These are phyloP conservation scores for Termitomyces sp. DNA, from an alignment of 768 basidiomycete genomes.

Conservation along the genomic window DNA sequence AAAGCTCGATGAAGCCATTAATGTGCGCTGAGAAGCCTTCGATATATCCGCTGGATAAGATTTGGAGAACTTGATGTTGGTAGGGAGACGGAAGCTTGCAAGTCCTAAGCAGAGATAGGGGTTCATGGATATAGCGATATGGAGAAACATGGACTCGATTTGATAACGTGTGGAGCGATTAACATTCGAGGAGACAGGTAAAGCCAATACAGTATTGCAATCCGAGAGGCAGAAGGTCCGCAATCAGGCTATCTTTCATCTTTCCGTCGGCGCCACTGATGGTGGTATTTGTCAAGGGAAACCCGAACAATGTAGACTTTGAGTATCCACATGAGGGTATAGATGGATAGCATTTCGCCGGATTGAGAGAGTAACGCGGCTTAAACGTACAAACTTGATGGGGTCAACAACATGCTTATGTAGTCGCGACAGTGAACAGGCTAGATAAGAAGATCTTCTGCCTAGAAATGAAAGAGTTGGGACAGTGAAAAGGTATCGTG, in stretches of 20 bases:
- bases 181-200: neutral
- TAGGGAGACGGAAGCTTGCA: neutral
- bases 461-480: neutral
- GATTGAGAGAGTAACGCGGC: neutral
- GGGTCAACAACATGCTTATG: neutral
- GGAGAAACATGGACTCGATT: neutral
- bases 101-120: neutral
- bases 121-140: neutral
- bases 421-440: neutral
- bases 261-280: neutral
- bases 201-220: neutral
- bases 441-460: neutral
- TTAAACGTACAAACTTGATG: neutral
- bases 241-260: neutral
- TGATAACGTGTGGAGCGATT: neutral
- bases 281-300: neutral
- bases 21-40: slow-evolving; percentile 9
- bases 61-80: neutral
- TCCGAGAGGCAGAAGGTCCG: neutral
- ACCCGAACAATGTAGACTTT: neutral
- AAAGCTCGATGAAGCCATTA: neutral
- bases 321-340: neutral
- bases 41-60: slow-evolving; percentile 1
- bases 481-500: neutral
- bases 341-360: neutral